Evolutionary conservation across 2,329 filamentous ascomycete species (phyloP).

Genomic region (Exophiala xenobiotica): DNA sequence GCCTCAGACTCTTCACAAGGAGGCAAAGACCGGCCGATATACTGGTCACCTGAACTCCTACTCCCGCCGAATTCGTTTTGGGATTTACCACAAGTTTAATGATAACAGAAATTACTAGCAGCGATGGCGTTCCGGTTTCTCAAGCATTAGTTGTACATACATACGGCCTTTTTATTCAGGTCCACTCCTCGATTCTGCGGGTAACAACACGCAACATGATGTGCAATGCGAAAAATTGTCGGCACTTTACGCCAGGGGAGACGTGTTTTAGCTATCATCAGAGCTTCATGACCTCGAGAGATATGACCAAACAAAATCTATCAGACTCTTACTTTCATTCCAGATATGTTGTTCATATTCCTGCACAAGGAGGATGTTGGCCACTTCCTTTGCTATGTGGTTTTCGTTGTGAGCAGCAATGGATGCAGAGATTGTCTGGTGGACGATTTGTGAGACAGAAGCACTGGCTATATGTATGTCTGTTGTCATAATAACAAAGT

Average conservation of each 20-base stretch:
- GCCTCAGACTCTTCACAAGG: constrained; percentile 20
- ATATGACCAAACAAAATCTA: too few relatives aligned
- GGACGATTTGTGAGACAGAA: too few relatives aligned
- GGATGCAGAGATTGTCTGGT: too few relatives aligned
- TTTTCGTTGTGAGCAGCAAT: too few relatives aligned
- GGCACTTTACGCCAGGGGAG: neutral
- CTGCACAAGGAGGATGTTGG: too few relatives aligned
- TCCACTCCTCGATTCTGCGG: neutral
- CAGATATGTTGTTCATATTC: too few relatives aligned
- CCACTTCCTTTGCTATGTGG: too few relatives aligned
- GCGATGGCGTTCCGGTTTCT: constrained; percentile 1
- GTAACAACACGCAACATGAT: neutral
- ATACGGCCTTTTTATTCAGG: neutral
- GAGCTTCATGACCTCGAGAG: neutral
- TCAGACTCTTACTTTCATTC: too few relatives aligned
- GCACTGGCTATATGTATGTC: too few relatives aligned
- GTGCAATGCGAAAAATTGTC: neutral
- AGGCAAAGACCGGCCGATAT: constrained; percentile 21
- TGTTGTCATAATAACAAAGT: too few relatives aligned
- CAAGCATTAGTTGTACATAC: too few relatives aligned
- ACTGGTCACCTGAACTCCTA: constrained; percentile 21
- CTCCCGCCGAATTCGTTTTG: neutral
- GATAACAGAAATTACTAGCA: neutral
- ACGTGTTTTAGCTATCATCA: neutral
- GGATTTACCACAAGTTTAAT: neutral